Evolutionary conservation across 1,284 basidiomycete genomes (phyloP), one percentile per base, ranked within the genome.

Genomic region (Coriolopsis trogii): DNA sequence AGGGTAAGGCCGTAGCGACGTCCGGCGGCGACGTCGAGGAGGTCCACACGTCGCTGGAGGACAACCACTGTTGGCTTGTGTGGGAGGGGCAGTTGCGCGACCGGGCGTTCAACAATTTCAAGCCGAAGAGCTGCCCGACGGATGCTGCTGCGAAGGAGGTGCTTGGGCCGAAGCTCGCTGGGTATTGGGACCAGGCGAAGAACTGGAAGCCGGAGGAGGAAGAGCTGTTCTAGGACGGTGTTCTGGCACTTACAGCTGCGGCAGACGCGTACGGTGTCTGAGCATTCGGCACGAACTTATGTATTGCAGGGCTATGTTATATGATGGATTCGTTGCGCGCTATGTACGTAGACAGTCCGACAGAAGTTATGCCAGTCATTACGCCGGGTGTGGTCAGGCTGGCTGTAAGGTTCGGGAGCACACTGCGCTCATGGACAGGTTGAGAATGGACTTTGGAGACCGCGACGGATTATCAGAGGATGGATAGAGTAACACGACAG

Each of bases 101-200:
- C 59, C 77, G 93, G 29, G 77, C 82, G 30, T 98, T 95, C 70
- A 85, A 75, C 63, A 79, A 78, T 44, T 95, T 97, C 73, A 89
- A 88, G 64, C 85, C 89, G 29, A 88, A 87, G 71, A 88, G 84
- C 53, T 94, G 90, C 59, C 93, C 93, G 41, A 91, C 88, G 6
- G 96, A 99, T 70, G 72, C 78, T 20, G 78, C 84, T 40, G 96
- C 93, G 6, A 92, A 92, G 71, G 93, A 97, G 63, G 78, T 84
- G 44, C 75, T 98, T 30, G 95, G 94, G 0, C 76, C 81, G 52
- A 92, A 87, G 74, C 71, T 93, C 70, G 85, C 87, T 34, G 89
- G 92, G 0, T 92, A 94, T 67, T 98, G 95, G 95, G 96, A 98
- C 69, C 81, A 93, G 67, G 88, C 94, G 28, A 97, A 95, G 82